Base-by-base conservation (phyloP, 148 eudicot species). In the Pharnaceum exiguum region DNA sequence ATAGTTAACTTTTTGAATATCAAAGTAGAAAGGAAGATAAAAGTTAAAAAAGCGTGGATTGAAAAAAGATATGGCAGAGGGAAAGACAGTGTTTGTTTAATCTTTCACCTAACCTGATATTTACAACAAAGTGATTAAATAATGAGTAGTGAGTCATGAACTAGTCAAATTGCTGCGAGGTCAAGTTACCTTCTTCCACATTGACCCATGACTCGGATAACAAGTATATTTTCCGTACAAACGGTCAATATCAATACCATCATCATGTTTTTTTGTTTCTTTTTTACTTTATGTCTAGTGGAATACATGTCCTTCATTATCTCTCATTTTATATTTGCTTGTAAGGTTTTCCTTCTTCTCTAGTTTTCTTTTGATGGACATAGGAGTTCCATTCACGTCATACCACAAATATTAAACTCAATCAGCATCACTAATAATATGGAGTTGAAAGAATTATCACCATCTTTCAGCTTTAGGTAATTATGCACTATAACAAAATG, bases 161-260 rank as follows among this genome's bases (percentile, higher is more conserved):
- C n/a, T n/a, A n/a, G n/a, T n/a, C n/a, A 11, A 33, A 25, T 5
- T 10, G 15, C 21, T 39, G 24, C 10, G 25, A 36, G 12, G 26
- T 33, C 38, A 22, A n/a, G n/a, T n/a, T n/a, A n/a, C n/a, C n/a
- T n/a, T n/a, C 57, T 31, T 57, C 40, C 43, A 36, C 30, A 49
- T 23, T 35, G 46, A 46, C 38, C 5, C 12, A 39, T 46, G 39
- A 37, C n/a, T n/a, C n/a, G n/a, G n/a, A n/a, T n/a, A n/a, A n/a
- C n/a, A n/a, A 16, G 55, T 46, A 67, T 51, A 54, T 28, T 37
- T 45, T 63, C 67, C 67, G 67, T 63, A 63, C 67, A 51, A 63
- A 63, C 29, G 40, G 31, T 39, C 38, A 67, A 10, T 28, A 15
- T 58, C 18, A 57, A 47, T 10, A 57, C 29, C 44, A 23, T 9